Percentiles rank a stretch among this genome's conserved stretches.
Evolutionary conservation across 139 green algal genomes (phyloP).

Genomic region (Chlorella ohadii): DNA sequence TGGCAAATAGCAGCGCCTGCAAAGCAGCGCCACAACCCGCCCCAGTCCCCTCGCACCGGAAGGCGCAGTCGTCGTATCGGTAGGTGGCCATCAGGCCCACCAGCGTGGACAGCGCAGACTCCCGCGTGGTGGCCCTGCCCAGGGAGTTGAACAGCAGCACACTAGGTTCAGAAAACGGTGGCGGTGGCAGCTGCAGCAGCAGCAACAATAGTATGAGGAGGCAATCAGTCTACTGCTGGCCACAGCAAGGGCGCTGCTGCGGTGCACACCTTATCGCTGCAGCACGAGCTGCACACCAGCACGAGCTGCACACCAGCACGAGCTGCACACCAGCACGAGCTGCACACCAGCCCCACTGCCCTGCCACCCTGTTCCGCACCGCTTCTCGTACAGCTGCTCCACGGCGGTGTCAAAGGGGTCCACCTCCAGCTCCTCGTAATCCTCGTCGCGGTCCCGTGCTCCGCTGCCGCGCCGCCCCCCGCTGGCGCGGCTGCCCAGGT

Average conservation of each 20-base stretch:
- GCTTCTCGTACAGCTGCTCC: slow-evolving; percentile 66
- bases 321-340: too few species aligned
- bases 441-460: not conserved
- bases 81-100: slow-evolving; percentile 22
- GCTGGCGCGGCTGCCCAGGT: slow-evolving; percentile 1
- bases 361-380: slow-evolving; percentile 13
- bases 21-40: slow-evolving; percentile 29
- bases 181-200: too few species aligned
- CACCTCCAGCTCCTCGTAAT: slow-evolving; percentile 8
- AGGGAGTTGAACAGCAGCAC: too few species aligned
- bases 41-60: slow-evolving; percentile 9
- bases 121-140: slow-evolving; percentile 56
- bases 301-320: too few species aligned
- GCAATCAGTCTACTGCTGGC: too few species aligned
- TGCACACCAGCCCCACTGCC: not conserved
- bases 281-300: too few species aligned
- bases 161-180: too few species aligned
- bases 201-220: too few species aligned
- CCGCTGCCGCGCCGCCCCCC: slow-evolving; percentile 4
- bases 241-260: too few species aligned
- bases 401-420: slow-evolving; percentile 41
- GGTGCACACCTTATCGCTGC: too few species aligned
- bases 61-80: slow-evolving; percentile 43
- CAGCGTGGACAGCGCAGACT: slow-evolving; percentile 49
- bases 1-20: not conserved